Evolutionary conservation across 768 basidiomycete species (phyloP).

Genomic region (Serendipita sp.): DNA sequence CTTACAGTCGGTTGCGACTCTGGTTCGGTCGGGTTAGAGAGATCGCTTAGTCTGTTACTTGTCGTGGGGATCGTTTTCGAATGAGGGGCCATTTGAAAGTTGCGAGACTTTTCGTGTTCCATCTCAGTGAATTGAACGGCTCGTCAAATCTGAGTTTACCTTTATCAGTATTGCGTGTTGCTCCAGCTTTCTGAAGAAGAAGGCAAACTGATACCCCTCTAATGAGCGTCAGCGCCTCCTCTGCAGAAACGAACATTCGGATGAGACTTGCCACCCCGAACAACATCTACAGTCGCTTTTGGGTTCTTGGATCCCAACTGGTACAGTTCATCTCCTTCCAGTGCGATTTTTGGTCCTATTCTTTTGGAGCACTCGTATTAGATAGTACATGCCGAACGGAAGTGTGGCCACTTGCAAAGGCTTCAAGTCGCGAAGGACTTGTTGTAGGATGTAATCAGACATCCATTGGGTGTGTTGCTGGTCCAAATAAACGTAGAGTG

Average conservation of each 20-base stretch:
- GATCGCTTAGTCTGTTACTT: too few species aligned
- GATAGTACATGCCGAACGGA: neutral
- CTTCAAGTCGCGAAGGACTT: neutral
- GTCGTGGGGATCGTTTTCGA: too few species aligned
- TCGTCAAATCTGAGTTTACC: neutral
- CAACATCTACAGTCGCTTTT: neutral
- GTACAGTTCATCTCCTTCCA: neutral
- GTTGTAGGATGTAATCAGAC: neutral
- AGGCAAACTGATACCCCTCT: neutral
- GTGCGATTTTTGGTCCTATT: neutral
- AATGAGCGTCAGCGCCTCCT: neutral
- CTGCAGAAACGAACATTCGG: neutral
- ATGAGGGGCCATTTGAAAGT: neutral
- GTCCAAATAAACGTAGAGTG: constrained; percentile 1
- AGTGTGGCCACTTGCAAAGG: neutral
- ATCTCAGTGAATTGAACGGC: too few species aligned
- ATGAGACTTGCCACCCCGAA: neutral
- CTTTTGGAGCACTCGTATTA: neutral
- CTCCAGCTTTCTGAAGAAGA: constrained; percentile 1
- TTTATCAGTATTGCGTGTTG: neutral
- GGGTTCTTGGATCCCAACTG: neutral
- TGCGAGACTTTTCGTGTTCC: neutral
- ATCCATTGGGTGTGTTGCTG: neutral
- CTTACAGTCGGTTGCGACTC: neutral
- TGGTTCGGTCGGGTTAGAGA: too few species aligned